Percentiles rank a stretch among this genome's conserved stretches.
Conservation (phyloP, 148 eudicot species). For the Simmondsia chinensis region DNA sequence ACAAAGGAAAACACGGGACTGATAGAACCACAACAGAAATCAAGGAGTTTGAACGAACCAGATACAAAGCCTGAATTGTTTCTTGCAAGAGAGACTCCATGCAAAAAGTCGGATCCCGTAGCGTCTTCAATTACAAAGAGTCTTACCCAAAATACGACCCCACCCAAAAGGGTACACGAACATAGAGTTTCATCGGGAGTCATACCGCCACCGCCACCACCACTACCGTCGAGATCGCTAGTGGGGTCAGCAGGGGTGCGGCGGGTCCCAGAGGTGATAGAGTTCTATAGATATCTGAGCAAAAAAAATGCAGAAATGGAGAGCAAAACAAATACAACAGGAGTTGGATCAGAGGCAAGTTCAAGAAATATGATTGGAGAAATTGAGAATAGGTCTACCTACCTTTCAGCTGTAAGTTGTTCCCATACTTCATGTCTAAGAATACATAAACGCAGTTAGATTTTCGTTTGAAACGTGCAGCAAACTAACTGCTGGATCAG, state of each 20-base stretch:
- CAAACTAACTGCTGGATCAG: too few relatives aligned
- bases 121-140: background rate
- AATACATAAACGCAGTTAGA: too few relatives aligned
- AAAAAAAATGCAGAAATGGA: constrained; percentile 42
- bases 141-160: background rate
- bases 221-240: constrained; percentile 27
- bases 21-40: too few relatives aligned
- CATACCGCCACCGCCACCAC: constrained; percentile 60
- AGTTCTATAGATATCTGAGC: constrained; percentile 62
- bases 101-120: background rate
- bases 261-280: constrained; percentile 73
- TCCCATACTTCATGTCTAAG: too few relatives aligned
- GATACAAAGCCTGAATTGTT: too few relatives aligned
- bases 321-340: constrained; percentile 23
- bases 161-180: constrained; percentile 2
- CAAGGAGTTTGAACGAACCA: too few relatives aligned
- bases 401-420: constrained; percentile 66
- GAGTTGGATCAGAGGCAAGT: constrained; percentile 13
- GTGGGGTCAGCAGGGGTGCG: constrained; percentile 34
- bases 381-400: constrained; percentile 72
- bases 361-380: constrained; percentile 85
- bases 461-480: too few relatives aligned
- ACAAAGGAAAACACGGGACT: too few relatives aligned
- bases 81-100: background rate
- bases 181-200: constrained; percentile 8